phyloP scores from a whole-genome alignment of 108 stramenopile genomes.

The Pelagomonas calceolata region DNA sequence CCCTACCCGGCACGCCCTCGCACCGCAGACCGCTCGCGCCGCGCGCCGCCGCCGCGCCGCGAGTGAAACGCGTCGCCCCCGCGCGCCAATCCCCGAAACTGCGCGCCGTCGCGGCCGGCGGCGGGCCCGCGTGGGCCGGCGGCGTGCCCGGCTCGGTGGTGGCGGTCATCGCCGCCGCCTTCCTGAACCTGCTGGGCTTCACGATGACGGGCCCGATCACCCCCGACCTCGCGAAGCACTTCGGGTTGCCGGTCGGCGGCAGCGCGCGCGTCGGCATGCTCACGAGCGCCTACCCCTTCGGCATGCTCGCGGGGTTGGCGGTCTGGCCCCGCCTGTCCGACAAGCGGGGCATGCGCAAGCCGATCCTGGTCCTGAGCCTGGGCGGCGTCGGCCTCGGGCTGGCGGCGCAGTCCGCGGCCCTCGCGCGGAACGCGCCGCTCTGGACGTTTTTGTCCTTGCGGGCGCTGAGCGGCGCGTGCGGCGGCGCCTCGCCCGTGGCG shows the following conservation, averaged over 20 bases:
- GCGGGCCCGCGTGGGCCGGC: too few relatives aligned
- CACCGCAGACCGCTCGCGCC: too few relatives aligned
- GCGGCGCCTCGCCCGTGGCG: constrained; percentile 53
- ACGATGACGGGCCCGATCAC: constrained; percentile 65
- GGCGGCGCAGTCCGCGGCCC: constrained; percentile 41
- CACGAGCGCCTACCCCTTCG: constrained; percentile 60
- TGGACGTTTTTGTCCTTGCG: constrained; percentile 44
- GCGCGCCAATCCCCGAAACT: too few relatives aligned
- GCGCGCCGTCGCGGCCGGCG: too few relatives aligned
- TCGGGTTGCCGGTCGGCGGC: constrained; percentile 50
- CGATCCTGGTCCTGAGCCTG: constrained; percentile 41
- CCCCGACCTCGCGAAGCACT: constrained; percentile 59
- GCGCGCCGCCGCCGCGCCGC: too few relatives aligned
- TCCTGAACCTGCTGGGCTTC: constrained; percentile 63
- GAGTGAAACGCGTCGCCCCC: too few relatives aligned
- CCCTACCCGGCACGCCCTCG: too few relatives aligned
- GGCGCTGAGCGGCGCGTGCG: constrained; percentile 56
- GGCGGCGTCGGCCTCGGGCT: constrained; percentile 54
- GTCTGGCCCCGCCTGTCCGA: constrained; percentile 61
- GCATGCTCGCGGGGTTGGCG: constrained; percentile 61
- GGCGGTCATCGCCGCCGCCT: constrained; percentile 44
- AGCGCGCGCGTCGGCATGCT: constrained; percentile 56
- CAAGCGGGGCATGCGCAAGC: constrained; percentile 34
- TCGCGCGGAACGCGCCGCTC: constrained; percentile 31
- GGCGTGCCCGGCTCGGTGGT: constrained; percentile 25